Conservation (phyloP, 257 asterid species). For the Ocimum tenuiflorum region DNA sequence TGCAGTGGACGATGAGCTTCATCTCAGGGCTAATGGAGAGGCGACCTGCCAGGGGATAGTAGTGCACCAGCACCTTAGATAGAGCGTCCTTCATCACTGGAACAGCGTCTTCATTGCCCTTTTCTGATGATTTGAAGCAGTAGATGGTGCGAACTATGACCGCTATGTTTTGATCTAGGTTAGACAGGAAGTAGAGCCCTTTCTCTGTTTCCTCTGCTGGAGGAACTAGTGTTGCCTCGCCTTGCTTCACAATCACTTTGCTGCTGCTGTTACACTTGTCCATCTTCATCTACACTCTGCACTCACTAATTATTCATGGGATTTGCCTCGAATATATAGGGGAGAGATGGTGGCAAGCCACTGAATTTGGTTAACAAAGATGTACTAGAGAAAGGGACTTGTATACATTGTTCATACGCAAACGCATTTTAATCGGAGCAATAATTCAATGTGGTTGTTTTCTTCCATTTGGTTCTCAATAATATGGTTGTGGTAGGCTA, state of each 20-base stretch:
- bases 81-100: slow-evolving; percentile 55
- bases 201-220: slow-evolving; percentile 60
- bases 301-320: neutral
- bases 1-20: slow-evolving; percentile 75
- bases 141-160: slow-evolving; percentile 71
- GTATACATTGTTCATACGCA: slow-evolving; percentile 7
- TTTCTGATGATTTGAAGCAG: slow-evolving; percentile 58
- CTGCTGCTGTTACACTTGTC: slow-evolving; percentile 30
- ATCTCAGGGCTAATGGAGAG: slow-evolving; percentile 53
- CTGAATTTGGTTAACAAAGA: slow-evolving; percentile 60
- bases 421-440: slow-evolving; percentile 13
- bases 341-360: slow-evolving; percentile 15
- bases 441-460: neutral
- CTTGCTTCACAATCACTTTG: slow-evolving; percentile 45
- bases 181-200: slow-evolving; percentile 59
- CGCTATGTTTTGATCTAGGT: slow-evolving; percentile 82
- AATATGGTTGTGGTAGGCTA: slow-evolving; percentile 68
- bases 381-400: slow-evolving; percentile 45
- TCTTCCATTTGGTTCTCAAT: neutral
- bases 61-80: slow-evolving; percentile 61
- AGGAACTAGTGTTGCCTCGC: slow-evolving; percentile 42
- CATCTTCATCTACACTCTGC: slow-evolving; percentile 23
- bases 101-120: slow-evolving; percentile 43
- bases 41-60: slow-evolving; percentile 72
- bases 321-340: slow-evolving; percentile 29